A percentile compares a stretch with the other conserved stretches of the same genome.
phyloP scores from a whole-genome alignment of 129 eudicot genomes.

The Heracleum sosnowskyi region DNA sequence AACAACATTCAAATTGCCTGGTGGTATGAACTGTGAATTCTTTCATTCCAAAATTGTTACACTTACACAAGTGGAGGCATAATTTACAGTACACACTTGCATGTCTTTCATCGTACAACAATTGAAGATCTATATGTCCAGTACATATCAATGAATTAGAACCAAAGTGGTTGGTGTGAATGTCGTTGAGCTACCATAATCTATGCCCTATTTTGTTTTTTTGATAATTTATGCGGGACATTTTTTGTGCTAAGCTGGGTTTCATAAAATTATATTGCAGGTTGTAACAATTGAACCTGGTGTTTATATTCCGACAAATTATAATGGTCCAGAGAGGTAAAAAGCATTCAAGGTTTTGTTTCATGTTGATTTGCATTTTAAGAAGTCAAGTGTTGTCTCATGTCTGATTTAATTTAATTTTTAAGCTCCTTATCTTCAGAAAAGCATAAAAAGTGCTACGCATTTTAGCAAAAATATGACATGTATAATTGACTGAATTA shows the following conservation, averaged over 20 bases:
- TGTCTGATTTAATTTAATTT: not conserved
- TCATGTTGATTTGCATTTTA: slow-evolving; percentile 3
- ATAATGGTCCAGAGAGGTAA: slow-evolving; percentile 65
- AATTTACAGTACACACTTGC: not conserved
- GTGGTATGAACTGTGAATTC: not conserved
- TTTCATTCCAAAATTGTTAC: not conserved
- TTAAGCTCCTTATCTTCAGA: not conserved
- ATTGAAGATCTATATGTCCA: not conserved
- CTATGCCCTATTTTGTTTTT: not conserved
- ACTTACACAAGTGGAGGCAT: not conserved
- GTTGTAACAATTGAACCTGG: slow-evolving; percentile 98
- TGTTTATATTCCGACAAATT: slow-evolving; percentile 60
- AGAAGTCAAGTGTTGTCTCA: not conserved
- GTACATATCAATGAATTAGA: not conserved
- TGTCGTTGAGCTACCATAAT: not conserved
- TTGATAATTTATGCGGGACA: not conserved
- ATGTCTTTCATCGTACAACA: not conserved
- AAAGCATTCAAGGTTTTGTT: not conserved
- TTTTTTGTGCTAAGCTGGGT: not conserved
- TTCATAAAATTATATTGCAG: slow-evolving; percentile 30
- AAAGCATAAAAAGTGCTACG: not conserved
- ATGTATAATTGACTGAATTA: not conserved
- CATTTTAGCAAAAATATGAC: not conserved
- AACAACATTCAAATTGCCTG: not conserved
- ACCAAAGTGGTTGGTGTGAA: not conserved